phyloP scores from a whole-genome alignment of 1,284 basidiomycete species.

The Stereum hirsutum region DNA sequence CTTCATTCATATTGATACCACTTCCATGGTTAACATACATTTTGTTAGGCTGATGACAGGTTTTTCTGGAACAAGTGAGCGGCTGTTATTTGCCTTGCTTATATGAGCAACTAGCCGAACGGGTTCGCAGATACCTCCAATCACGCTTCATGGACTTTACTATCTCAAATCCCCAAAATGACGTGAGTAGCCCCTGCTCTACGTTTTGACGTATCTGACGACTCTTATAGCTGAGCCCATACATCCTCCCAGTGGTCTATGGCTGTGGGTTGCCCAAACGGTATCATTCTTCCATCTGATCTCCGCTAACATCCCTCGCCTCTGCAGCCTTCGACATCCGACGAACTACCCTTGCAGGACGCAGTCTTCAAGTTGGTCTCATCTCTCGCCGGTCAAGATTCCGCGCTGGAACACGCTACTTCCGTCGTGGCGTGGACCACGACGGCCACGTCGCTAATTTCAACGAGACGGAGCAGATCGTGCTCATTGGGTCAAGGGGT shows the following conservation, averaged over 20 bases:
- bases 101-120: background rate
- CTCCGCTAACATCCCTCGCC: slow-evolving; percentile 7
- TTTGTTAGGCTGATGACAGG: slow-evolving; percentile 75
- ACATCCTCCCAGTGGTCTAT: slow-evolving; percentile 87
- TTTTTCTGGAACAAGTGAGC: slow-evolving; percentile 97
- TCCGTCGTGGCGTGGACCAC: slow-evolving; percentile 87
- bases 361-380: slow-evolving; percentile 78
- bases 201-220: slow-evolving; percentile 1
- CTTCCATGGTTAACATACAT: slow-evolving; percentile 6
- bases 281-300: slow-evolving; percentile 6
- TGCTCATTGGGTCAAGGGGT: slow-evolving; percentile 51
- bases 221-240: slow-evolving; percentile 60
- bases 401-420: slow-evolving; percentile 95
- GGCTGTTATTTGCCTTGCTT: slow-evolving; percentile 9
- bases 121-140: slow-evolving; percentile 51
- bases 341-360: slow-evolving; percentile 68
- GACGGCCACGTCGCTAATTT: slow-evolving; percentile 85
- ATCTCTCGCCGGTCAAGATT: slow-evolving; percentile 91
- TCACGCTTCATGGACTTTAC: slow-evolving; percentile 62
- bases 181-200: slow-evolving; percentile 37
- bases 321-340: slow-evolving; percentile 81
- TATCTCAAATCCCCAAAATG: slow-evolving; percentile 36
- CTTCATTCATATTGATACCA: background rate
- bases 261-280: slow-evolving; percentile 83
- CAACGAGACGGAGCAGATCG: slow-evolving; percentile 90